A percentile compares a stretch with the other conserved stretches of the same genome.
phyloP scores from a whole-genome alignment of 148 eudicot genomes.

The Amaranthus cruentus region DNA sequence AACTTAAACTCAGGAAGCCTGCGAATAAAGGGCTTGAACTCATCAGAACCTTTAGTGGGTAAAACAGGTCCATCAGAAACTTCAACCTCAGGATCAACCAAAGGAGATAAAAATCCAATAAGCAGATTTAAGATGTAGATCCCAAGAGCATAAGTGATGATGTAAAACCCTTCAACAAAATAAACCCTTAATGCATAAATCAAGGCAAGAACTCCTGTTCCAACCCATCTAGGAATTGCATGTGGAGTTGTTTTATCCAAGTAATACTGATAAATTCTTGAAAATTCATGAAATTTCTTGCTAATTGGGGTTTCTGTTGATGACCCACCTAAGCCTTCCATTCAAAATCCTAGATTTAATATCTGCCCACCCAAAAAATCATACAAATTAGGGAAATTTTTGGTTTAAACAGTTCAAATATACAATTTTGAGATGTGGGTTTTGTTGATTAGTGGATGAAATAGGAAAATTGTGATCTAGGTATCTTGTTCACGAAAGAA shows the following conservation, averaged over 20 bases:
- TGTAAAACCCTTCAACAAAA: constrained; percentile 70
- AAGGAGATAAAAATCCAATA: constrained; percentile 76
- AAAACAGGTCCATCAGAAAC: constrained; percentile 58
- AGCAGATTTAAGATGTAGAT: constrained; percentile 70
- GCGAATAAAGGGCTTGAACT: constrained; percentile 86
- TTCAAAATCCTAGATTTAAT: constrained; percentile 24
- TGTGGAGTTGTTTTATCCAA: constrained; percentile 77
- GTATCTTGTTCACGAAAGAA: neutral
- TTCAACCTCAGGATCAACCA: constrained; percentile 81
- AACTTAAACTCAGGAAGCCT: constrained; percentile 85
- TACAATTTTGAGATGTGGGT: constrained; percentile 20
- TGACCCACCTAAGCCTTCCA: constrained; percentile 55
- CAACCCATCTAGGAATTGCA: constrained; percentile 67
- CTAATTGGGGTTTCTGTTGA: constrained; percentile 32
- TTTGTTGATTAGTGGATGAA: neutral
- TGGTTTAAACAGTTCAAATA: neutral
- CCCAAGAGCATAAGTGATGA: constrained; percentile 71
- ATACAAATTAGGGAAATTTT: neutral
- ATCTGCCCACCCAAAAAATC: constrained; percentile 25
- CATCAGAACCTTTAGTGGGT: constrained; percentile 87
- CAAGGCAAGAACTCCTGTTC: constrained; percentile 40
- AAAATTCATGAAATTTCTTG: constrained; percentile 37
- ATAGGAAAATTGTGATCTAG: constrained; percentile 5
- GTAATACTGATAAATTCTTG: constrained; percentile 58
- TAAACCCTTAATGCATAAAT: constrained; percentile 53